Evolutionary conservation across 495 filamentous ascomycete genomes (phyloP), one percentile per base, ranked within the genome.

Genomic region (Neurospora sp.): DNA sequence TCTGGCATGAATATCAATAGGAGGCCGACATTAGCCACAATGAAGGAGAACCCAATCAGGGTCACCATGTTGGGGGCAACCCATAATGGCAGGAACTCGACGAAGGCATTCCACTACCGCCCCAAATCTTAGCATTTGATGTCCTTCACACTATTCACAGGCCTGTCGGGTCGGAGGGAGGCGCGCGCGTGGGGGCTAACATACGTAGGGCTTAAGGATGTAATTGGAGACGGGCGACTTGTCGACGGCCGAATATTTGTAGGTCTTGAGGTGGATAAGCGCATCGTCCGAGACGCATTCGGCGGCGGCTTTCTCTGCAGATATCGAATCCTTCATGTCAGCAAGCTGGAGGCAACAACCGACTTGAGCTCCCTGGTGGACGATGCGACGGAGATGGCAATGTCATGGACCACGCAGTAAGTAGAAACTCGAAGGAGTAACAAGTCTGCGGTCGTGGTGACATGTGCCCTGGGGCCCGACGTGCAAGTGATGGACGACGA

Each of bases 61-160:
- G 96, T 99, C 42, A 99, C 95, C 89, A 97, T 94, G 80, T 99
- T 99, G 9, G 96, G 96, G 15, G 96, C 96, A 39, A 99, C 86
- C 94, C 94, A 99, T 88, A 97, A 82, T 72, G 96, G 96, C 76
- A 99, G 82, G 39, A 98, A 81, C 81, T 97, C 89, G 74, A 98
- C 96, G 77, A 96, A 96, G 69, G 91, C 94, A 89, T 97, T 98
- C 96, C 96, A 99, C 95, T 98, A 59, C 73, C 10, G 15, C 70
- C 37, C 59, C 36, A 72, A 54, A 13, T 73, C 70, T 75, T 54
- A 74, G 70, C 69, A 71, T 45, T 39, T 28, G 42, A 15, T 59
- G 5, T 59, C 21, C 11, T 28, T 59, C 42, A 28, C 39, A 38
- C 7, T 24, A 28, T 40, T 66, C 39, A 37, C 19, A 71, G 66